Percentiles rank a stretch among this genome's conserved stretches.
These are phyloP conservation scores for Candida glucosophila DNA, from an alignment of 1,139 yeast species.

Conservation along the genomic window DNA sequence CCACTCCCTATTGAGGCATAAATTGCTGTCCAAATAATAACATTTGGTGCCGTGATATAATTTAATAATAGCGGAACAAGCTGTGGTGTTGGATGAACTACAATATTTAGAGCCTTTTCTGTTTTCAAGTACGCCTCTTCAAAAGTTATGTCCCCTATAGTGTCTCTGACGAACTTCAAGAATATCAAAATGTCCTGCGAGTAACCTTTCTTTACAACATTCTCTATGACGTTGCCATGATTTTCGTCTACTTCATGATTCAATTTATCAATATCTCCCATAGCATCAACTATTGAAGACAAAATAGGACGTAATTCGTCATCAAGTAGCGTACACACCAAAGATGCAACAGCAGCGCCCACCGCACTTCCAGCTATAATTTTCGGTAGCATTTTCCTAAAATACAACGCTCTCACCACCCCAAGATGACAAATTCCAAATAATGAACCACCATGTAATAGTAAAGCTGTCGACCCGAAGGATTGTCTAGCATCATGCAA, in stretches of 20 bases:
- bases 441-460: conserved; percentile 88
- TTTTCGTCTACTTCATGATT: conserved; percentile 56
- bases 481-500: conserved; percentile 88
- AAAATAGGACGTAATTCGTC: conserved; percentile 46
- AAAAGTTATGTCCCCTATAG: conserved; percentile 81
- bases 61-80: conserved; percentile 72
- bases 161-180: conserved; percentile 65
- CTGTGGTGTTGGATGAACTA: conserved; percentile 77
- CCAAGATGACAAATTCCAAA: conserved; percentile 94
- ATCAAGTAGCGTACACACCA: conserved; percentile 63
- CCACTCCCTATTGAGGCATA: conserved; percentile 69
- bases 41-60: conserved; percentile 91
- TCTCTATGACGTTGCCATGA: conserved; percentile 59
- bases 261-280: conserved; percentile 38
- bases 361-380: conserved; percentile 91
- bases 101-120: conserved; percentile 74
- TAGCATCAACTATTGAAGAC: conserved; percentile 38
- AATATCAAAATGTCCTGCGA: conserved; percentile 79
- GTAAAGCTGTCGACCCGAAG: conserved; percentile 81
- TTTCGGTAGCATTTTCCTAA: conserved; percentile 68
- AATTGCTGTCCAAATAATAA: conserved; percentile 80
- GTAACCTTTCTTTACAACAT: conserved; percentile 63
- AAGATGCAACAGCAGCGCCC: conserved; percentile 87
- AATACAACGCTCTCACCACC: conserved; percentile 72
- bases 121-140: conserved; percentile 89